Conservation (phyloP, 2,329 filamentous ascomycete genomes). For the Ophiocordyceps camponoti-saundersi region DNA sequence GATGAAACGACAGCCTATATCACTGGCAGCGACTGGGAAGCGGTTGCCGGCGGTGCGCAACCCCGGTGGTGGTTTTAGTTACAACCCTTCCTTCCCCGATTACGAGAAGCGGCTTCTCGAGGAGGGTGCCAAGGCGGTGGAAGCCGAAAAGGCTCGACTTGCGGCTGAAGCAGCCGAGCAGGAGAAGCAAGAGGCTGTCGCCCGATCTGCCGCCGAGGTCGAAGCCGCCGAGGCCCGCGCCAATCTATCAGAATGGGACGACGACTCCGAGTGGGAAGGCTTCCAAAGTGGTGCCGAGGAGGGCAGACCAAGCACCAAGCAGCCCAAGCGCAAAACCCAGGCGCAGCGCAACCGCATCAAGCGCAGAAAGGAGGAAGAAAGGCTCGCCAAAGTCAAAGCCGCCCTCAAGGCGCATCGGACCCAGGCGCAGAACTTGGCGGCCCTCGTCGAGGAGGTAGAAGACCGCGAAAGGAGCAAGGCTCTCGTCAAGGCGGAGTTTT, state of each 20-base stretch:
- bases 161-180: slow-evolving; percentile 49
- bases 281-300: slow-evolving; percentile 71
- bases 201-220: slow-evolving; percentile 53
- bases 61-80: slow-evolving; percentile 71
- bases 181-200: slow-evolving; percentile 49
- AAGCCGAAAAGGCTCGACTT: slow-evolving; percentile 59
- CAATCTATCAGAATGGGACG: slow-evolving; percentile 56
- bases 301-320: slow-evolving; percentile 42
- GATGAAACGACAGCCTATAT: slow-evolving; percentile 59
- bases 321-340: slow-evolving; percentile 70
- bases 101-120: slow-evolving; percentile 62
- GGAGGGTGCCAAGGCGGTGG: slow-evolving; percentile 65
- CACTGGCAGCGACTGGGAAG: slow-evolving; percentile 70
- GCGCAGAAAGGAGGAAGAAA: slow-evolving; percentile 75
- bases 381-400: slow-evolving; percentile 55
- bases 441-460: slow-evolving; percentile 46
- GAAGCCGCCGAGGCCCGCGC: slow-evolving; percentile 55
- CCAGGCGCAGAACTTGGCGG: slow-evolving; percentile 55
- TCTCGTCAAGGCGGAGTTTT: slow-evolving; percentile 21
- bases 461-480: slow-evolving; percentile 36
- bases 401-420: slow-evolving; percentile 56
- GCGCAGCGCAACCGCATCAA: slow-evolving; percentile 77
- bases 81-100: slow-evolving; percentile 78
- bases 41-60: slow-evolving; percentile 59
- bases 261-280: slow-evolving; percentile 84